phyloP scores from a whole-genome alignment of 768 basidiomycete genomes.

The Boletus eberwhitei region DNA sequence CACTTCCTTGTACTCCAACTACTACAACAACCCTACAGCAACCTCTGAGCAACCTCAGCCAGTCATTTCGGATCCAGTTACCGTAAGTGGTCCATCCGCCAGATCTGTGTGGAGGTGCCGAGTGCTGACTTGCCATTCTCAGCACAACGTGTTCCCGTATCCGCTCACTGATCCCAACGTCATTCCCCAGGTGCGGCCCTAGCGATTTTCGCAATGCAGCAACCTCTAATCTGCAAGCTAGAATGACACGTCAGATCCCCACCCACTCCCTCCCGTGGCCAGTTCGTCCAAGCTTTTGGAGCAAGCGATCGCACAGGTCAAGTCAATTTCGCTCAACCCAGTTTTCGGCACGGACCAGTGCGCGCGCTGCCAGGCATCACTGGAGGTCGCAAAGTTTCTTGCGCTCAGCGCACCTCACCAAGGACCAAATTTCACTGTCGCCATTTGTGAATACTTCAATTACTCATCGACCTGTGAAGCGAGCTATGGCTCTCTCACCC shows the following conservation, averaged over 20 bases:
- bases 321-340: constrained; percentile 52
- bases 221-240: constrained; percentile 14
- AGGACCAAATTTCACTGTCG: constrained; percentile 53
- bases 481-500: constrained; percentile 42
- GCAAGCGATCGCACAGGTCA: constrained; percentile 54
- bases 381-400: constrained; percentile 65
- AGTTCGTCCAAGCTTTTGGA: constrained; percentile 44
- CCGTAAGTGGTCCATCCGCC: constrained; percentile 37
- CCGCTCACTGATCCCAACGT: constrained; percentile 59
- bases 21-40: constrained; percentile 71
- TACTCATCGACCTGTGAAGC: constrained; percentile 50
- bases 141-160: constrained; percentile 59
- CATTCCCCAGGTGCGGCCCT: constrained; percentile 44
- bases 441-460: constrained; percentile 59
- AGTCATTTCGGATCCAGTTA: constrained; percentile 70
- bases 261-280: constrained; percentile 59
- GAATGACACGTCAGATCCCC: constrained; percentile 60
- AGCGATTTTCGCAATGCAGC: background rate
- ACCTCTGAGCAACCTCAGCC: constrained; percentile 74
- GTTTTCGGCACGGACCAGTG: constrained; percentile 53
- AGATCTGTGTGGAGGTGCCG: background rate
- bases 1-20: constrained; percentile 57
- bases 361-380: constrained; percentile 54
- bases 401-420: constrained; percentile 59
- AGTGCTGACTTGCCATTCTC: constrained; percentile 5